Base-by-base conservation (phyloP, 495 filamentous ascomycete genomes). In the Oidiodendron maius region DNA sequence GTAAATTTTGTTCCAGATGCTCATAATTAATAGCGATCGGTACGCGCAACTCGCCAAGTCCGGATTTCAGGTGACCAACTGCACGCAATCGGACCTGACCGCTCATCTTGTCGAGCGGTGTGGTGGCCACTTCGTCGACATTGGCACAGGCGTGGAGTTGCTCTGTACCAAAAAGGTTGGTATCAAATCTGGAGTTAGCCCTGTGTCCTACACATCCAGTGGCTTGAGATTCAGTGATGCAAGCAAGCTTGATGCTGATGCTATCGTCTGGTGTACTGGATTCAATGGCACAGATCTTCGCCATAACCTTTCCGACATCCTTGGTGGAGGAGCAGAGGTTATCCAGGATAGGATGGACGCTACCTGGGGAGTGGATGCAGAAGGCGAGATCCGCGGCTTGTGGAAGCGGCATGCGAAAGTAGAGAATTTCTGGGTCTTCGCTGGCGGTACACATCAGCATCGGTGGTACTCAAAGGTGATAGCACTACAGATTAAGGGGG, bases 81-180 rank as follows among this genome's bases (percentile, higher is more conserved):
- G 39, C 39, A 42, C 39, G 39, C 11, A 77, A 8, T 55, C 72
- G 2, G 87, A 87, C 4, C 64, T 91, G 9, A 66, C 80, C 40
- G 61, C 74, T 16, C 89, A 91, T 64, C 90, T 90, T 51, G 60
- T 84, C 26, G 81, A 86, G 63, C 73, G 77, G 11, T 83, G 84
- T 1, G 85, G 85, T 0, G 83, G 83, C 0, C 87, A 89, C 61
- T 88, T 88, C 53, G 84, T 89, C 58, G 87, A 91, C 52, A 84
- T 91, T 3, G 82, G 82, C 28, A 32, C 28, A 12, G 75, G 76
- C 15, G 81, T 80, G 17, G 66, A 78, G 64, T 67, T 91, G 20
- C 86, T 93, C 55, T 68, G 73, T n/a, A 83, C 86, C 45, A 81
- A 86, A 17, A 85, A 84, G 63, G 72, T 93, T 60, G 80, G 79